Conservation (phyloP, 1,139 yeast species). For the Wickerhamiella pararugosa region DNA sequence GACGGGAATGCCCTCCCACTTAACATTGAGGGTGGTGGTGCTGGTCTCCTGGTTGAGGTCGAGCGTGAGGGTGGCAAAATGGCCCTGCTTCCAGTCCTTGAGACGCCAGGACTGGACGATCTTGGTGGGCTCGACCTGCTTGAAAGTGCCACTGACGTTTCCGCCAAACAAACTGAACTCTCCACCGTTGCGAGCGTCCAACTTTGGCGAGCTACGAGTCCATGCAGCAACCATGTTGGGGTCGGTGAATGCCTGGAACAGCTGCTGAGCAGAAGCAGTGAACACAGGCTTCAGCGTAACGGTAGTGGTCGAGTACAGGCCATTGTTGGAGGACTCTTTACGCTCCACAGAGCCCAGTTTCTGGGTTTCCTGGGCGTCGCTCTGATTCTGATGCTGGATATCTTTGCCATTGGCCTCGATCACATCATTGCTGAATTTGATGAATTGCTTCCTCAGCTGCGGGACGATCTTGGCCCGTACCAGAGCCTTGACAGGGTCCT, state of each 20-base stretch:
- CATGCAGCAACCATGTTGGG: slow-evolving; percentile 72
- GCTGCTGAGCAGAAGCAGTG: slow-evolving; percentile 75
- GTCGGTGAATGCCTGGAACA: slow-evolving; percentile 61
- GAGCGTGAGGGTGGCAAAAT: slow-evolving; percentile 54
- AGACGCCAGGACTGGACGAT: slow-evolving; percentile 77
- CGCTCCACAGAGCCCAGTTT: slow-evolving; percentile 1
- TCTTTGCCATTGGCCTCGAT: slow-evolving; percentile 66
- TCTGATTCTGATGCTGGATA: slow-evolving; percentile 51
- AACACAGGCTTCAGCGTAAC: slow-evolving; percentile 66
- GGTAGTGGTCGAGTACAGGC: slow-evolving; percentile 57
- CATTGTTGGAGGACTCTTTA: slow-evolving; percentile 11
- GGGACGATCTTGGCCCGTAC: slow-evolving; percentile 56
- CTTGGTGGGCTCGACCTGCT: slow-evolving; percentile 40
- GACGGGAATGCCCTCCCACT: slow-evolving; percentile 81
- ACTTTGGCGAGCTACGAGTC: slow-evolving; percentile 64
- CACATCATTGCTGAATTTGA: slow-evolving; percentile 61
- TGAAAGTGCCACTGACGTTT: slow-evolving; percentile 62
- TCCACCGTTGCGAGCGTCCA: slow-evolving; percentile 48
- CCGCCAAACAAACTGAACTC: slow-evolving; percentile 71
- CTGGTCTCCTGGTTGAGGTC: slow-evolving; percentile 58
- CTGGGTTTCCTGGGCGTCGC: slow-evolving; percentile 23
- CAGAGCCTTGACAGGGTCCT: slow-evolving; percentile 36
- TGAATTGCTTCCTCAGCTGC: slow-evolving; percentile 42
- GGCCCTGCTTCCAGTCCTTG: slow-evolving; percentile 75
- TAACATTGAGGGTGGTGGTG: slow-evolving; percentile 69